Conservation (phyloP, 225 moss, liverwort and hornwort species). For the Thuidium tamariscinum region DNA sequence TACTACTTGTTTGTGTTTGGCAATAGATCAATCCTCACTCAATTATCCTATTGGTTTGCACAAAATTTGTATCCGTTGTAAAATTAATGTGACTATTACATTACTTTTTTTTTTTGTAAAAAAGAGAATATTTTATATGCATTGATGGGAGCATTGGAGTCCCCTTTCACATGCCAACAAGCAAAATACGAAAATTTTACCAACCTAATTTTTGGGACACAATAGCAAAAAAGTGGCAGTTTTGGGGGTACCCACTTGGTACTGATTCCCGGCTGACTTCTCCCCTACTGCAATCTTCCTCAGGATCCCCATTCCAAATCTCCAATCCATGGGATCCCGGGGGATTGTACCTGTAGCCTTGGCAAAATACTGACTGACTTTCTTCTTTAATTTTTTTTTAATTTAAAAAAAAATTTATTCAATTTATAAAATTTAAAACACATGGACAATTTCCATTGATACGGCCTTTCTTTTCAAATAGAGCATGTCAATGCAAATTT, state of each 20-base stretch:
- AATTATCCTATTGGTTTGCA: neutral
- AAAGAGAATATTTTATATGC: accelerated
- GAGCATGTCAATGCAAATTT: neutral
- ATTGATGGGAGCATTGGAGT: neutral
- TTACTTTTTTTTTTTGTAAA: neutral
- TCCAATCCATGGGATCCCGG: neutral
- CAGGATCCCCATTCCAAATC: neutral
- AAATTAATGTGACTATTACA: neutral
- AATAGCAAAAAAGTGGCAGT: neutral
- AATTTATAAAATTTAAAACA: no score
- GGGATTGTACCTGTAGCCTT: neutral
- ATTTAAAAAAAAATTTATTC: no score
- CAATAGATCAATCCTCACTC: neutral
- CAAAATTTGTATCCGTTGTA: neutral
- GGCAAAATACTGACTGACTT: neutral
- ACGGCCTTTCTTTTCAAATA: no score
- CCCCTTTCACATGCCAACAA: no score
- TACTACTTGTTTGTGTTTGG: neutral
- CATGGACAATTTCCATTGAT: no score
- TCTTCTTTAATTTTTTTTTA: no score
- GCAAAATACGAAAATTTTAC: neutral
- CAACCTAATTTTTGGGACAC: neutral
- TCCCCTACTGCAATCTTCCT: neutral
- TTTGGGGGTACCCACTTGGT: neutral
- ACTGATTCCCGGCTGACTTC: neutral